Conservation (phyloP, 257 asterid species). For the Solanum lycopersicoides region DNA sequence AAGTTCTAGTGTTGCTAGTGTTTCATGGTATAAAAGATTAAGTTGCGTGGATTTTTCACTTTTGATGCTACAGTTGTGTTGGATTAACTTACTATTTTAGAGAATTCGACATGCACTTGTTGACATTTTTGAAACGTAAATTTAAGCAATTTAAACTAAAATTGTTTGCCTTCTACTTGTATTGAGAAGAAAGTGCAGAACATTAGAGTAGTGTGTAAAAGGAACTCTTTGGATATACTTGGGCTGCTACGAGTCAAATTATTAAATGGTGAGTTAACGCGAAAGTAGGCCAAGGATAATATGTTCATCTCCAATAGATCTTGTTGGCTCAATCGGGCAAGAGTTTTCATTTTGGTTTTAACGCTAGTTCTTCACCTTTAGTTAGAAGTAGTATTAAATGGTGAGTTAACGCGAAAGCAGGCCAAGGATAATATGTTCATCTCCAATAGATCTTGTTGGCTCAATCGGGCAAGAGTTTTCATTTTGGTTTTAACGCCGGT, state of each 20-base stretch:
- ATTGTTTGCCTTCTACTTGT: neutral
- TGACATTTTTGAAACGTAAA: neutral
- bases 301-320: neutral
- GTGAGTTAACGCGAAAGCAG: neutral
- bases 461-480: too few relatives aligned
- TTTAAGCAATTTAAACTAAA: too few relatives aligned
- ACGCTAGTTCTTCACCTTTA: too few relatives aligned
- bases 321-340: too few relatives aligned
- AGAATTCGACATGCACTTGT: neutral
- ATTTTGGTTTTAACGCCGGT: too few relatives aligned
- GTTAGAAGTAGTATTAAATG: neutral
- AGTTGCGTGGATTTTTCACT: neutral
- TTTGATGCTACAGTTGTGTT: neutral
- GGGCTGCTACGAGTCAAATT: accelerated
- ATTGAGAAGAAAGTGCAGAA: neutral
- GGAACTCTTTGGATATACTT: accelerated
- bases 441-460: neutral
- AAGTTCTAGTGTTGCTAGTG: neutral
- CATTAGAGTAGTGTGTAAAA: neutral
- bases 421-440: neutral
- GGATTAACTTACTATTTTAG: neutral
- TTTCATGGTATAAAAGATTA: neutral
- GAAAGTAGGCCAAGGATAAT: neutral
- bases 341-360: too few relatives aligned
- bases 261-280: neutral